Evolutionary conservation across 2,329 filamentous ascomycete species (phyloP).

Genomic region (Scedosporium minutisporum): DNA sequence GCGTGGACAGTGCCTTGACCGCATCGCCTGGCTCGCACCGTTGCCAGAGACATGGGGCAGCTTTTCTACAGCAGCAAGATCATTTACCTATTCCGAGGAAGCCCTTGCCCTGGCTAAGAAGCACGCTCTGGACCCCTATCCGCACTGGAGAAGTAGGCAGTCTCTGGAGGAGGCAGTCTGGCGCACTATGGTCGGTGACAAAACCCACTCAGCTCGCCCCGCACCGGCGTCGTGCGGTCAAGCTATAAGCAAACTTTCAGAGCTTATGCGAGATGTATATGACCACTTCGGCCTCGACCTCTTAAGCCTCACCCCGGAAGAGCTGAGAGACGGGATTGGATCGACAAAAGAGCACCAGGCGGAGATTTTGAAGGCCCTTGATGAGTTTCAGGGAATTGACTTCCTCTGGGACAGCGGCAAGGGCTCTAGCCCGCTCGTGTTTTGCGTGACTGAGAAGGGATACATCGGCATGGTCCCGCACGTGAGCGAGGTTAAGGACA

Average conservation of each 20-base stretch:
- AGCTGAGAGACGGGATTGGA: not conserved
- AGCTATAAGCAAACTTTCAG: not conserved
- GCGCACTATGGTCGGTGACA: conserved; percentile 4
- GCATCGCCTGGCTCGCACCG: not conserved
- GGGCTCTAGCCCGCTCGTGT: not conserved
- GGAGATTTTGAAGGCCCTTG: not conserved
- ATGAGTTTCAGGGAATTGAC: not conserved
- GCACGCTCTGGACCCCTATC: not conserved
- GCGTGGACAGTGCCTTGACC: not conserved
- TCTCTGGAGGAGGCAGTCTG: conserved; percentile 2
- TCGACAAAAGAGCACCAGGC: not conserved
- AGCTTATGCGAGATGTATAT: not conserved
- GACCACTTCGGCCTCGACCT: not conserved
- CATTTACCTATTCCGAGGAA: not conserved
- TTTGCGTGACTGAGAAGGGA: not conserved
- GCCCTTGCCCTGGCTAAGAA: not conserved
- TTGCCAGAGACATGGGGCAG: not conserved
- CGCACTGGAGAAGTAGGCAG: not conserved
- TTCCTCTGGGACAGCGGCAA: not conserved
- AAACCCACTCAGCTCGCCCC: not conserved
- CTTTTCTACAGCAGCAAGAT: not conserved
- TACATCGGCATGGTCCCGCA: not conserved
- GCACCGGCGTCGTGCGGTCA: not conserved
- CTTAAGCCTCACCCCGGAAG: not conserved
- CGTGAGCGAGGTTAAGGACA: not conserved